Evolutionary conservation across 257 asterid genomes (phyloP).

Genomic region (Fraxinus cuspidata): DNA sequence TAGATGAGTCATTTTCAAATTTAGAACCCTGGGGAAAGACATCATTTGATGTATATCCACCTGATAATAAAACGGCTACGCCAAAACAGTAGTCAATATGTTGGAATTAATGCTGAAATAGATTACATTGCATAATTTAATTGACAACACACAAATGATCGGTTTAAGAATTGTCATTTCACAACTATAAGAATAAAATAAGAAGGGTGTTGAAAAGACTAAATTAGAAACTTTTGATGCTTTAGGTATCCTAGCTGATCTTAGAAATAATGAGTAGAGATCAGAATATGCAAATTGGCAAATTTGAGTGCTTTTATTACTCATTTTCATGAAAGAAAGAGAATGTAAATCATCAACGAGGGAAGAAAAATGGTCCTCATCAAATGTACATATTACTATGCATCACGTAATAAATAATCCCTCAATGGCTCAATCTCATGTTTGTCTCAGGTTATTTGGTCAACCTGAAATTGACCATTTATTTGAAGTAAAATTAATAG

Average conservation of each 20-base stretch:
- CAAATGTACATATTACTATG: not conserved
- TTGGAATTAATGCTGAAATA: constrained; percentile 21
- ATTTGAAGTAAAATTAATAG: not conserved
- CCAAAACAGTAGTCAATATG: constrained; percentile 27
- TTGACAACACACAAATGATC: not conserved
- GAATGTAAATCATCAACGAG: not conserved
- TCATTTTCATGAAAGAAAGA: not conserved
- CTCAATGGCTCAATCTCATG: not conserved
- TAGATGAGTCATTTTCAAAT: constrained; percentile 65
- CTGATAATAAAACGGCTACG: constrained; percentile 76
- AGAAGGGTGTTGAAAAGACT: not conserved
- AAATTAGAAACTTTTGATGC: not conserved
- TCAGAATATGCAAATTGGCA: not conserved
- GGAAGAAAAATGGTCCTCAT: not conserved
- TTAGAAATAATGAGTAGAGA: constrained; percentile 8
- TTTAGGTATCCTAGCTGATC: not conserved
- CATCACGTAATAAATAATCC: not conserved
- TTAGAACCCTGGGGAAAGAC: constrained; percentile 52
- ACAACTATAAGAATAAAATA: not conserved
- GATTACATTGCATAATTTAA: constrained; percentile 11
- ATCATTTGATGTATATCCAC: constrained; percentile 79
- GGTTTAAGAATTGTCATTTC: not conserved
- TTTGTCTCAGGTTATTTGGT: not conserved
- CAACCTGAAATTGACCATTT: not conserved
- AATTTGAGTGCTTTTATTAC: not conserved